Evolutionary conservation across 257 asterid genomes (phyloP).

Genomic region (Scutellaria barbata): DNA sequence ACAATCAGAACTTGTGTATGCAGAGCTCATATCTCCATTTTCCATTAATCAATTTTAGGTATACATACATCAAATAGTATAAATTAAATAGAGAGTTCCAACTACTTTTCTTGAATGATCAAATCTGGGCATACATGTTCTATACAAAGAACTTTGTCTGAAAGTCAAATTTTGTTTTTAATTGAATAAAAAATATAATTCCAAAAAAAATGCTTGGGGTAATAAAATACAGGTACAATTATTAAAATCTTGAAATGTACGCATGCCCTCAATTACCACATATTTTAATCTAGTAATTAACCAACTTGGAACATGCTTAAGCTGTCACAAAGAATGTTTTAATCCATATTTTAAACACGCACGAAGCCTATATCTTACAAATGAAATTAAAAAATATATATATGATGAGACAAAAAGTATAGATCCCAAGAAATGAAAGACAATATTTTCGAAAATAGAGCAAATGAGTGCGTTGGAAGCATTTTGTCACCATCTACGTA

Average conservation of each 20-base stretch:
- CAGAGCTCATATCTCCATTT: too few relatives aligned
- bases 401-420: constrained; percentile 43
- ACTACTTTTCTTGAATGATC: too few relatives aligned
- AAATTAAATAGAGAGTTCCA: too few relatives aligned
- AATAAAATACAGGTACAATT: background rate
- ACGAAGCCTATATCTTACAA: constrained; percentile 23
- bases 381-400: too few relatives aligned
- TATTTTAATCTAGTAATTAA: constrained; percentile 33
- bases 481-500: constrained; percentile 31
- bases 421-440: constrained; percentile 60
- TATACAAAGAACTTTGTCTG: too few relatives aligned
- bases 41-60: too few relatives aligned
- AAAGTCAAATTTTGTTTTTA: too few relatives aligned
- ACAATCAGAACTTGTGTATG: too few relatives aligned
- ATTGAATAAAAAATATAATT: too few relatives aligned
- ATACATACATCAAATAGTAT: too few relatives aligned
- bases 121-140: too few relatives aligned
- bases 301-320: constrained; percentile 48
- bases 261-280: constrained; percentile 43
- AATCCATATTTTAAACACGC: constrained; percentile 22
- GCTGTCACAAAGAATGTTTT: constrained; percentile 17
- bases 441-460: constrained; percentile 55
- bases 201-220: too few relatives aligned
- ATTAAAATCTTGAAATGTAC: constrained; percentile 28
- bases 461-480: constrained; percentile 50